A percentile compares a stretch with the other conserved stretches of the same genome.
Conservation (phyloP, 192 early-diverging fungal species). For the Dissophora ornata region DNA sequence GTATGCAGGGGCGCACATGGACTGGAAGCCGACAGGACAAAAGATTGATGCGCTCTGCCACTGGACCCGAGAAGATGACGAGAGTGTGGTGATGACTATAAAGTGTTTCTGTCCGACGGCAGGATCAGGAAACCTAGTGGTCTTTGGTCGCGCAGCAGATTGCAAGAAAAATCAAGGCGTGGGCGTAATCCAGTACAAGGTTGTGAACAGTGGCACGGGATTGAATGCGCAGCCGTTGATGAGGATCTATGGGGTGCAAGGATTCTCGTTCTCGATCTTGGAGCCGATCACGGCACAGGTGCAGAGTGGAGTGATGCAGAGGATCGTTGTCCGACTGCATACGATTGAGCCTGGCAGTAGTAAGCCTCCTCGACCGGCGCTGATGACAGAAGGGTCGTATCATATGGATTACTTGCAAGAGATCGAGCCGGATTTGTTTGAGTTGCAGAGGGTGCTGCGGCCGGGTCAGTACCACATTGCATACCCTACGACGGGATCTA, state of each 20-base stretch:
- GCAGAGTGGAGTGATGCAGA: constrained; percentile 13
- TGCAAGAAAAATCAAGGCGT: neutral
- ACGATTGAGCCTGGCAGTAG: neutral
- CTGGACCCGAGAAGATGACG: constrained; percentile 29
- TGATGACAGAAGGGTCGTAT: neutral
- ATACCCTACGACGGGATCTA: neutral
- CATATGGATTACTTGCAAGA: constrained; percentile 15
- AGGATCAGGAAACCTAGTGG: constrained; percentile 7
- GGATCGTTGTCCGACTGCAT: constrained; percentile 17
- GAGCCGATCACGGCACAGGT: constrained; percentile 24
- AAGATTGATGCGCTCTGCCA: neutral
- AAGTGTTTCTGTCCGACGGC: constrained; percentile 21
- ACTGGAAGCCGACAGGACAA: constrained; percentile 12
- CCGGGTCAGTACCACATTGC: constrained; percentile 21
- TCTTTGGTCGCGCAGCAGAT: neutral
- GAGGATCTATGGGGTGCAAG: neutral
- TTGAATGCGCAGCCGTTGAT: constrained; percentile 24
- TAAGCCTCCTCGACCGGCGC: neutral
- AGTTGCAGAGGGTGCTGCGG: constrained; percentile 7
- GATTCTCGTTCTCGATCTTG: constrained; percentile 23
- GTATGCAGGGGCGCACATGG: neutral
- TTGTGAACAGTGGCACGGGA: constrained; percentile 32
- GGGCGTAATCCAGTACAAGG: constrained; percentile 8
- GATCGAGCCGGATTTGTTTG: constrained; percentile 15
- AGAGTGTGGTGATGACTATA: constrained; percentile 19